A percentile compares a stretch with the other conserved stretches of the same genome.
These are phyloP conservation scores for Colletotrichum sansevieriae DNA, from an alignment of 2,329 filamentous ascomycete species.

Conservation along the genomic window DNA sequence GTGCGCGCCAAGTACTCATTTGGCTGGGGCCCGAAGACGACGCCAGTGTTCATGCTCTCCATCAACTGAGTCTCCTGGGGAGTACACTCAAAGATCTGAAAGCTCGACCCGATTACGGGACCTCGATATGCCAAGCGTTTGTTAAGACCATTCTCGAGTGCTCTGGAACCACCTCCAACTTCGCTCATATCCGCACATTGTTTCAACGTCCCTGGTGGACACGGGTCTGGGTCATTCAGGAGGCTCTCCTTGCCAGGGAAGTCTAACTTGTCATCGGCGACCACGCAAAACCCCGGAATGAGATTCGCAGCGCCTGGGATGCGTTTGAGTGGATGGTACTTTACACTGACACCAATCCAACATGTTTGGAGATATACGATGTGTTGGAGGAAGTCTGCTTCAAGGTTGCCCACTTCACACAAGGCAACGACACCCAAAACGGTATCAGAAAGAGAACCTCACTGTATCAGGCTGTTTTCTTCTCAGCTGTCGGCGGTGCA, in stretches of 20 bases:
- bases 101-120: slow-evolving; percentile 1
- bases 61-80: slow-evolving; percentile 2
- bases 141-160: slow-evolving; percentile 10
- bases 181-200: slow-evolving; percentile 7
- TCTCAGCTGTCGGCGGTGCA: neutral
- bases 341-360: slow-evolving; percentile 16
- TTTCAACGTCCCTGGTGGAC: slow-evolving; percentile 16
- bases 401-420: slow-evolving; percentile 7
- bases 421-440: neutral
- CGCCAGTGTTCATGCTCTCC: neutral
- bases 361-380: slow-evolving; percentile 2
- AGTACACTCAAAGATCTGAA: neutral
- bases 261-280: neutral
- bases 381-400: slow-evolving; percentile 9
- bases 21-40: slow-evolving; percentile 49
- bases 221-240: slow-evolving; percentile 22
- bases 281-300: slow-evolving; percentile 7
- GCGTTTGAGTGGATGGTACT: slow-evolving; percentile 25
- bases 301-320: slow-evolving; percentile 1
- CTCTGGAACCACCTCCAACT: slow-evolving; percentile 17
- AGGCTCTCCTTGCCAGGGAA: slow-evolving; percentile 13
- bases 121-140: slow-evolving; percentile 8
- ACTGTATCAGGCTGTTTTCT: neutral
- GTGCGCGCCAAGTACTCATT: slow-evolving; percentile 50
- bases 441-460: neutral